Percentiles rank a stretch among this genome's conserved stretches.
These are phyloP conservation scores for Hibiscus mutabilis DNA, from an alignment of 345 rosid species.

Conservation along the genomic window DNA sequence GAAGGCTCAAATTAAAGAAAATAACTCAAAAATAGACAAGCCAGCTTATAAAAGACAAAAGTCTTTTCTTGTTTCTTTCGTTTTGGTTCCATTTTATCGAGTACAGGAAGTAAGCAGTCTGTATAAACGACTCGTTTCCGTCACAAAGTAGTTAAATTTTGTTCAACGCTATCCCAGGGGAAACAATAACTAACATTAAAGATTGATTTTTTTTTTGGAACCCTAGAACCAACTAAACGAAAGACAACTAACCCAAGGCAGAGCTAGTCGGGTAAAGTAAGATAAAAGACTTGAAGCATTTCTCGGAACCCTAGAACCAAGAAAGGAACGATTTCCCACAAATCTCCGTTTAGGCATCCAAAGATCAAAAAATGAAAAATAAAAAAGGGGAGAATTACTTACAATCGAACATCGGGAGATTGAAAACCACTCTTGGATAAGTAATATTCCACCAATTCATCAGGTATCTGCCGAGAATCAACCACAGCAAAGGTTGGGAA, in stretches of 20 bases:
- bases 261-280: neutral
- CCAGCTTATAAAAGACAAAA: neutral
- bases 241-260: neutral
- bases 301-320: neutral
- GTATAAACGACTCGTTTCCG: no score
- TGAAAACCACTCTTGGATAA: slow-evolving; percentile 96
- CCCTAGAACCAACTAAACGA: slow-evolving; percentile 2
- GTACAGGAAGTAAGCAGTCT: neutral
- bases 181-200: neutral
- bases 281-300: neutral
- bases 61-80: no score
- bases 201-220: neutral
- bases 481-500: neutral
- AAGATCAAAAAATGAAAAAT: neutral
- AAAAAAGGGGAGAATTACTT: slow-evolving; percentile 33
- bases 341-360: neutral
- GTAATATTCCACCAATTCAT: slow-evolving; percentile 92
- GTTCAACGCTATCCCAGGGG: no score
- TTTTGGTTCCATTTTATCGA: neutral
- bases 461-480: slow-evolving; percentile 58
- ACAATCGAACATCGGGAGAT: slow-evolving; percentile 93
- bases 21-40: neutral
- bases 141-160: no score
- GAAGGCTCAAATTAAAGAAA: neutral
- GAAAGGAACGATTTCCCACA: neutral